Percentiles rank a stretch among this genome's conserved stretches.
Evolutionary conservation across 768 basidiomycete species (phyloP).

Genomic region (Leccinum incarnatum): DNA sequence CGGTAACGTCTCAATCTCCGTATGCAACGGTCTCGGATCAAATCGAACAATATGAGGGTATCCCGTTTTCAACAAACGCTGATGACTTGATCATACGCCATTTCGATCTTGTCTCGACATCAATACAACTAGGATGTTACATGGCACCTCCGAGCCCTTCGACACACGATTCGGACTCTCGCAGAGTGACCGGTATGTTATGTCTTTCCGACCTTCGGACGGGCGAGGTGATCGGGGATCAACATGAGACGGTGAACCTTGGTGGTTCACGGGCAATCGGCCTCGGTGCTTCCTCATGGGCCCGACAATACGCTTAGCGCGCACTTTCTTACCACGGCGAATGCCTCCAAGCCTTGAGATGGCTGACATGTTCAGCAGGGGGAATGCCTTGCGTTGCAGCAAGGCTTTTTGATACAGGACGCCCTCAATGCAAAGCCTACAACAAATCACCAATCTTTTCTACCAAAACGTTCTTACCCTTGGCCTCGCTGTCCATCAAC

Average conservation of each 20-base stretch:
- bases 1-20: background rate
- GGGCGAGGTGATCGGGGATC: background rate
- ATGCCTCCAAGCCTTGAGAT: background rate
- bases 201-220: background rate
- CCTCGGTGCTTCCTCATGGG: background rate
- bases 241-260: background rate
- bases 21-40: slow-evolving; percentile 17
- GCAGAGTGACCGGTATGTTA: background rate
- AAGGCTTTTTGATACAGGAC: slow-evolving; percentile 9
- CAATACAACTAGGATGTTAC: slow-evolving; percentile 22
- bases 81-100: background rate
- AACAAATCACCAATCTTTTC: slow-evolving; percentile 47
- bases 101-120: background rate
- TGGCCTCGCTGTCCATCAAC: slow-evolving; percentile 55
- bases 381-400: background rate
- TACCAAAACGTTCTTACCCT: slow-evolving; percentile 69
- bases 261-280: background rate
- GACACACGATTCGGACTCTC: background rate
- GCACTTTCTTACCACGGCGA: background rate
- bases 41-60: slow-evolving; percentile 3
- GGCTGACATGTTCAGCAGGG: background rate
- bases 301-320: background rate
- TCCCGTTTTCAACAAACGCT: background rate
- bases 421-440: slow-evolving; percentile 8
- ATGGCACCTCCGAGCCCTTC: slow-evolving; percentile 15